phyloP scores from a whole-genome alignment of 2,329 filamentous ascomycete species.

The Fusarium nelsonii region DNA sequence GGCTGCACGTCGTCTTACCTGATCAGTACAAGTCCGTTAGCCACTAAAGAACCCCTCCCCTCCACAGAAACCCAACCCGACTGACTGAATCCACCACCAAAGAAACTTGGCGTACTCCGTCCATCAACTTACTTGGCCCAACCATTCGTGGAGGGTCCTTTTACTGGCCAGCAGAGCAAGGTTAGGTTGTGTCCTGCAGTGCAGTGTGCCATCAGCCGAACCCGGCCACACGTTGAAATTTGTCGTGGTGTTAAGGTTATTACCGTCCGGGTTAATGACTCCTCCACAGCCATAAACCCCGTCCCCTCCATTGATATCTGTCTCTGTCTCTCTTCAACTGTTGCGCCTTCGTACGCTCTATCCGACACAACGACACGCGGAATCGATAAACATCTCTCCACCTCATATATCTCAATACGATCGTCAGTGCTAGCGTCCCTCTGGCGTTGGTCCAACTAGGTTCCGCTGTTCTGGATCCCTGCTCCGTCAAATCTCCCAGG shows the following conservation, averaged over 20 bases:
- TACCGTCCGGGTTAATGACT: conserved; percentile 17
- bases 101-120: conserved; percentile 10
- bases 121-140: conserved; percentile 13
- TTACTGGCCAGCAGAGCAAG: not conserved
- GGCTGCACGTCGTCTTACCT: conserved; percentile 27
- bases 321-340: not conserved
- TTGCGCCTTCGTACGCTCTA: not conserved
- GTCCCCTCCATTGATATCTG: conserved; percentile 3
- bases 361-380: conserved; percentile 1
- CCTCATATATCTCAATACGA: conserved; percentile 20
- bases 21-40: conserved; percentile 29
- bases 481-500: conserved; percentile 42
- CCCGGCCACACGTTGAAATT: conserved; percentile 40
- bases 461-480: conserved; percentile 42
- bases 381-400: conserved; percentile 13
- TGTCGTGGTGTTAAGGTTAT: conserved; percentile 15
- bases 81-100: conserved; percentile 20
- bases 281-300: conserved; percentile 18
- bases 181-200: not conserved
- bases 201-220: conserved; percentile 31
- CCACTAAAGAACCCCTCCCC: conserved; percentile 32
- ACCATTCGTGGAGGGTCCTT: conserved; percentile 16
- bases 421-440: conserved; percentile 31
- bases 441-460: conserved; percentile 30
- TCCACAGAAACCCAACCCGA: conserved; percentile 3